Base-by-base conservation (phyloP, 1,284 basidiomycete genomes). In the Ceratobasidium sp. region DNA sequence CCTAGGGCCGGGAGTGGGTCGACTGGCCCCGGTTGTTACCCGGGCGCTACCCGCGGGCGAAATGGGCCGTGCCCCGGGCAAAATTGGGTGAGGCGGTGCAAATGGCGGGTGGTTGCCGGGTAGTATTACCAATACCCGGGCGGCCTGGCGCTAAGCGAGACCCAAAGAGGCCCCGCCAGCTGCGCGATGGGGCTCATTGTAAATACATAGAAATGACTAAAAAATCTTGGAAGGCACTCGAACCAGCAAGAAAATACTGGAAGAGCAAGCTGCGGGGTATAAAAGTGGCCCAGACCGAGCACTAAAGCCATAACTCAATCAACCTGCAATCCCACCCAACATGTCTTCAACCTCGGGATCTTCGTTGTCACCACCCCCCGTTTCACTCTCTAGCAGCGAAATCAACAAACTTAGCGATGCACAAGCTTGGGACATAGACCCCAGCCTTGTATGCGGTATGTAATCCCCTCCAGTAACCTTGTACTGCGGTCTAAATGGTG, bases 141-240 rank as follows among this genome's bases (percentile, higher is more conserved):
- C 44, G 34, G n/a, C 44, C 64, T 43, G 64, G 64, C 64, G 64
- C 64, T 66, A 32, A 49, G 22, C 29, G 25, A 29, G 15, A 43
- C 11, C 64, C 64, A 66, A 66, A 66, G 44, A 25, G 22, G 32
- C 17, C 64, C 64, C 64, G 64, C 64, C 29, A 43, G 13, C 44
- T 6, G 17, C 25, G 11, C 19, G 15, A 8, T n/a, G 1, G 29
- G 13, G 43, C 19, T 22, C 13, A 8, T n/a, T 51, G 64, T 29
- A 25, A 66, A 32, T 46, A 13, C 13, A 8, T 51, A 1, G 44
- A 34, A 66, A 49, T 15, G 22, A 40, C 19, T 66, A 44, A 11
- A 44, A 17, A 46, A 7, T 2, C 40, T 8, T 25, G 9, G 62
- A 65, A n/a, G 19, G 46, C 13, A 22, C 29, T 61, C 32, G n/a